Evolutionary conservation across 192 early-diverging fungal species (phyloP).

Genomic region (Fimicolochytrium jonesii): DNA sequence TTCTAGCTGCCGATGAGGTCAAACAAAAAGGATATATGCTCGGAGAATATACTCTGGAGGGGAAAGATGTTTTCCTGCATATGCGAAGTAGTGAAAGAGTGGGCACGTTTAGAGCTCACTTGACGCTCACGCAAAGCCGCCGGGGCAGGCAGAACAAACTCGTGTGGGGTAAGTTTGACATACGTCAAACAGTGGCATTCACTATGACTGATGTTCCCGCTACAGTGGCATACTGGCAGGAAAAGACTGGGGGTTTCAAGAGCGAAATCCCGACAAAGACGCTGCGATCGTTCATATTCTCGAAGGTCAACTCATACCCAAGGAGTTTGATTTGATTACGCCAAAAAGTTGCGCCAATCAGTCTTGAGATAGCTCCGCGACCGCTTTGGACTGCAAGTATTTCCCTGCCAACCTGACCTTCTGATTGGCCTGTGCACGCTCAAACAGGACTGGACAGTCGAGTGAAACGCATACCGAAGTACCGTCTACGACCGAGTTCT

Average conservation of each 20-base stretch:
- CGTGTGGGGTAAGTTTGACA: constrained; percentile 13
- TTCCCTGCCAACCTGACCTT: constrained; percentile 3
- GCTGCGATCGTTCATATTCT: constrained; percentile 18
- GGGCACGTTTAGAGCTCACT: constrained; percentile 9
- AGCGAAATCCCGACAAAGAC: constrained; percentile 15
- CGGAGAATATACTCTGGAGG: constrained; percentile 14
- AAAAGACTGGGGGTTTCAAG: not conserved
- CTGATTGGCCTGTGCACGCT: constrained; percentile 24
- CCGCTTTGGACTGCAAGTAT: no score
- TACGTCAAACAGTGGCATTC: not conserved
- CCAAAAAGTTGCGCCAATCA: no score
- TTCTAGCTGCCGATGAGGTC: not conserved
- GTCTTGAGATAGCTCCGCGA: no score
- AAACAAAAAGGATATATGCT: constrained; percentile 21
- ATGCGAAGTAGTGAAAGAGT: constrained; percentile 5
- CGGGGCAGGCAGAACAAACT: constrained; percentile 31
- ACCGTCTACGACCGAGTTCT: constrained; percentile 30
- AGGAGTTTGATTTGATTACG: not conserved
- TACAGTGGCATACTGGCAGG: constrained; percentile 19
- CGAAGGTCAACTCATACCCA: constrained; percentile 21
- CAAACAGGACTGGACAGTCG: constrained; percentile 58
- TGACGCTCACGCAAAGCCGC: constrained; percentile 1
- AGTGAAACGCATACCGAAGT: constrained; percentile 54
- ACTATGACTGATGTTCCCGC: not conserved
- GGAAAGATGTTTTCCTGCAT: not conserved